phyloP scores from a whole-genome alignment of 106 monocot species.

The Allium cepa region DNA sequence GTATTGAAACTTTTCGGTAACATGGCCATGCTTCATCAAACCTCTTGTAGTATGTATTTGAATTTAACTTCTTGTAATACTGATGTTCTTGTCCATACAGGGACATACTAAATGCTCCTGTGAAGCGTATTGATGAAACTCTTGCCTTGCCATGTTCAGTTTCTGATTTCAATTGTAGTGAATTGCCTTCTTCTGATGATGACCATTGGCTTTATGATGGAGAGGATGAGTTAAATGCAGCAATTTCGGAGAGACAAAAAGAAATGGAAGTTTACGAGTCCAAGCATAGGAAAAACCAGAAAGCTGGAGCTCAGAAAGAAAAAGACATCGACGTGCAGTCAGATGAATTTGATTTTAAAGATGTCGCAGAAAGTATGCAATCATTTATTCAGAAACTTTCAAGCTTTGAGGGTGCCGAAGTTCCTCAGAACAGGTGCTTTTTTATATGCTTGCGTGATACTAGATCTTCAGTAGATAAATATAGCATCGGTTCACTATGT shows the following conservation, averaged over 20 bases:
- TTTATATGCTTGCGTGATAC: background rate
- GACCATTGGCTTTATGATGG: constrained; percentile 93
- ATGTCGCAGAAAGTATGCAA: constrained; percentile 81
- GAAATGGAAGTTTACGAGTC: constrained; percentile 75
- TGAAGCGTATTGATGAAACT: constrained; percentile 80
- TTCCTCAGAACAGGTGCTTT: constrained; percentile 65
- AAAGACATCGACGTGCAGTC: constrained; percentile 6
- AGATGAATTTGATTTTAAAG: constrained; percentile 59
- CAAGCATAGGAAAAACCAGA: constrained; percentile 28
- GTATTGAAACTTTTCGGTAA: too few species aligned
- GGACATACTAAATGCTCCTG: constrained; percentile 68
- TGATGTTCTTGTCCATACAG: constrained; percentile 20
- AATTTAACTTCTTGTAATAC: too few species aligned
- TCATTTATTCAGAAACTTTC: constrained; percentile 83
- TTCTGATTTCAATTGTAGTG: constrained; percentile 42
- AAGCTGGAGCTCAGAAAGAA: constrained; percentile 5
- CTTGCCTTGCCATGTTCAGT: constrained; percentile 42
- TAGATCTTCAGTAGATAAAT: too few species aligned
- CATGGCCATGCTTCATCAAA: too few species aligned
- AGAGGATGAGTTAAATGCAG: constrained; percentile 76
- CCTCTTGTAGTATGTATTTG: too few species aligned
- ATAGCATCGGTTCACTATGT: too few species aligned
- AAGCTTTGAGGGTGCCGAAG: constrained; percentile 93
- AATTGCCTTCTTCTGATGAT: constrained; percentile 71
- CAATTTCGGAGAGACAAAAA: constrained; percentile 68